A percentile compares a stretch with the other conserved stretches of the same genome.
Conservation (phyloP, 2,329 filamentous ascomycete species). For the Xylaria sp. region DNA sequence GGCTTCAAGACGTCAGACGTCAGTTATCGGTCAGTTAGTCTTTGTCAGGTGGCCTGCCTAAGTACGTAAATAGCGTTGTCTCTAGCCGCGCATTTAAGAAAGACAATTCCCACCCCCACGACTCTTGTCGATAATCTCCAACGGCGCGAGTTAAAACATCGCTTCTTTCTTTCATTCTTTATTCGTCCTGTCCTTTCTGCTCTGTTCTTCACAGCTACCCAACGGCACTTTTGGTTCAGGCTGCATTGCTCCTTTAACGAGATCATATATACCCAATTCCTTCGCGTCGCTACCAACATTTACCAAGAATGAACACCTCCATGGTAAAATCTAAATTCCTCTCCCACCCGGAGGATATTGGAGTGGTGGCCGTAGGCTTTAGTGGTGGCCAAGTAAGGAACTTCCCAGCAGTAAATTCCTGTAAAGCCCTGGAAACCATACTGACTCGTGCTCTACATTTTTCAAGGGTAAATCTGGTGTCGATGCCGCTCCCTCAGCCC, state of each 20-base stretch:
- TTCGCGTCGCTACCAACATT: background rate
- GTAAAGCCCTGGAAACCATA: background rate
- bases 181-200: conserved; percentile 5
- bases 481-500: conserved; percentile 87
- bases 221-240: background rate
- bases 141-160: background rate
- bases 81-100: conserved; percentile 12
- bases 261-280: background rate
- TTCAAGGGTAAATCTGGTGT: conserved; percentile 85
- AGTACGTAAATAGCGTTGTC: conserved; percentile 23
- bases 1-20: conserved; percentile 18
- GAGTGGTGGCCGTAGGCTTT: conserved; percentile 94
- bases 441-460: conserved; percentile 33
- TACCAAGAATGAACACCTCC: conserved; percentile 62
- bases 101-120: conserved; percentile 21
- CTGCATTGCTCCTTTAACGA: background rate
- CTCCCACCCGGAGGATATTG: conserved; percentile 80
- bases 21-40: conserved; percentile 19
- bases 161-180: conserved; percentile 11
- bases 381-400: conserved; percentile 87
- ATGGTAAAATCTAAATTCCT: conserved; percentile 79
- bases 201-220: background rate
- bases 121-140: conserved; percentile 13
- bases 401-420: background rate
- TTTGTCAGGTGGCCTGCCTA: conserved; percentile 13